Conservation (phyloP, 2,329 filamentous ascomycete genomes). For the Biscogniauxia sp. region DNA sequence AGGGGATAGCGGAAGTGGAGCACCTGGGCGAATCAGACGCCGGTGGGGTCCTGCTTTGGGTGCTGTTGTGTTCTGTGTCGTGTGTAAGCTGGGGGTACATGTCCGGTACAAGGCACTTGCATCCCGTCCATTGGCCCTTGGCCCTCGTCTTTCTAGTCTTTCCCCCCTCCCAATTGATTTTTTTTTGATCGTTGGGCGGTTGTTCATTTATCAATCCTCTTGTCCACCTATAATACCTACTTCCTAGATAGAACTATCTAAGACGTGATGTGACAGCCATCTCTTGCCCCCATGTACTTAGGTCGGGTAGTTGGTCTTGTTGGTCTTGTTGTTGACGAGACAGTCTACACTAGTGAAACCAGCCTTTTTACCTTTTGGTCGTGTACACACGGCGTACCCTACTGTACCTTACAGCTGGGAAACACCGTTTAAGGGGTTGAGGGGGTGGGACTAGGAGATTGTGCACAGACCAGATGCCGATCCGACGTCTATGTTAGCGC, state of each 20-base stretch:
- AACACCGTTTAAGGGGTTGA: neutral
- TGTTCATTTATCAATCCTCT: neutral
- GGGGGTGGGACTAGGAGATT: neutral
- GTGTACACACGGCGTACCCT: neutral
- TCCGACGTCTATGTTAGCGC: slow-evolving; percentile 8
- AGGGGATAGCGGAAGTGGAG: slow-evolving; percentile 14
- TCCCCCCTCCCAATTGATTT: neutral
- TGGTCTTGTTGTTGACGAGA: neutral
- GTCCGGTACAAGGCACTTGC: neutral
- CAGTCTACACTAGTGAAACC: neutral
- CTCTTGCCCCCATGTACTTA: too few species aligned
- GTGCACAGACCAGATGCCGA: neutral
- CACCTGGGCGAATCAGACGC: slow-evolving; percentile 12
- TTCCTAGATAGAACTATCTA: too few species aligned
- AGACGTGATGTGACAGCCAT: neutral
- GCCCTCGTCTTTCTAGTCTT: neutral
- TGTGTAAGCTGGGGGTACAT: slow-evolving; percentile 1
- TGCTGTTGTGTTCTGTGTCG: slow-evolving; percentile 3
- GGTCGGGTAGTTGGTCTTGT: too few species aligned
- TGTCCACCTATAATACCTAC: neutral
- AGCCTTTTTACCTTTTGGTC: neutral
- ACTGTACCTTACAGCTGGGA: neutral
- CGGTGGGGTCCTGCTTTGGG: slow-evolving; percentile 12
- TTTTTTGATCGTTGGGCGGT: neutral
- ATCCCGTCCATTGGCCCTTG: neutral